Evolutionary conservation across 2,329 filamentous ascomycete species (phyloP).

Genomic region (Aurifilum marmelostoma): DNA sequence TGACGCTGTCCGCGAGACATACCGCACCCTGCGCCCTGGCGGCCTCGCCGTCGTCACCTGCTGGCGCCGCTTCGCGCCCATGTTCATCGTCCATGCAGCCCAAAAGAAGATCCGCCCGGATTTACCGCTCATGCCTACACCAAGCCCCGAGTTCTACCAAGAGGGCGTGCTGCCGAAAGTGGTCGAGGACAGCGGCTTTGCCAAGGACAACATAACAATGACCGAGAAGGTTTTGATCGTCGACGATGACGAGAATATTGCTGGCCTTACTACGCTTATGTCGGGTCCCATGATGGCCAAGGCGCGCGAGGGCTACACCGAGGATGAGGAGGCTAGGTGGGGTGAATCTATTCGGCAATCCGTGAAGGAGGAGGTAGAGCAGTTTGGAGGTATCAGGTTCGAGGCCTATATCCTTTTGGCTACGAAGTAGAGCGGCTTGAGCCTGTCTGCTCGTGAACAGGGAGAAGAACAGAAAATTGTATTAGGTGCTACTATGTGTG

Average conservation of each 20-base stretch:
- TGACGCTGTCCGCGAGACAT: constrained; percentile 33
- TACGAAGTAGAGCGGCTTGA: constrained; percentile 32
- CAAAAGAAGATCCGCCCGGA: constrained; percentile 36
- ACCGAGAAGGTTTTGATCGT: constrained; percentile 34
- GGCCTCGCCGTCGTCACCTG: constrained; percentile 34
- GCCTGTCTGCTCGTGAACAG: constrained; percentile 16
- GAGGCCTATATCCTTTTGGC: constrained; percentile 35
- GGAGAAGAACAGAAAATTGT: constrained; percentile 8
- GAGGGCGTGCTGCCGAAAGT: constrained; percentile 34
- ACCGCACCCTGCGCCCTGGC: constrained; percentile 33
- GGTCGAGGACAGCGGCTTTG: constrained; percentile 35
- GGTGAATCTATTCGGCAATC: constrained; percentile 31
- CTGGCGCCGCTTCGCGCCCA: constrained; percentile 35
- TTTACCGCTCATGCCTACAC: constrained; percentile 34
- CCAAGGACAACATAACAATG: constrained; percentile 31
- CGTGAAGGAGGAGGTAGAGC: constrained; percentile 34
- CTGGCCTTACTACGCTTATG: constrained; percentile 36
- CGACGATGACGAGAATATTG: constrained; percentile 34
- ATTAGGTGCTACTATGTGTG: constrained; percentile 4
- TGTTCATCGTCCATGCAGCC: constrained; percentile 34
- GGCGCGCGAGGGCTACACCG: constrained; percentile 36
- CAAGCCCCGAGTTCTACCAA: constrained; percentile 33
- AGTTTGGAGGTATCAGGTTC: constrained; percentile 35
- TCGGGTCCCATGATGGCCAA: constrained; percentile 36
- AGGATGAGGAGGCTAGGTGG: constrained; percentile 34